Base-by-base conservation (phyloP, 1,284 basidiomycete species). In the Flammula alnicola region DNA sequence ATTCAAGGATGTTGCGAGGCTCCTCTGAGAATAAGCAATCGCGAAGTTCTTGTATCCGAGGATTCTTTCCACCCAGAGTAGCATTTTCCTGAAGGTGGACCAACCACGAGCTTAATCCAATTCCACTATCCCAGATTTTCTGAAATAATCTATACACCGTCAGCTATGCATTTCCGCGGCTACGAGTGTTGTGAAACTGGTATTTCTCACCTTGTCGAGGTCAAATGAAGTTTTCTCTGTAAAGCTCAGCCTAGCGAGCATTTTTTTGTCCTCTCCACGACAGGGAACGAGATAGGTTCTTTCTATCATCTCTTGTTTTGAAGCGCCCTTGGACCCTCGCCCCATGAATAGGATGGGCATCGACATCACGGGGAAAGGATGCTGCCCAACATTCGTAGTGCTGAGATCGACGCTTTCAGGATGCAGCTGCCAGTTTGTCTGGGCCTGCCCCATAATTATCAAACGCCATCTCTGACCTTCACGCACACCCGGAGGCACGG, bases 81-180 rank as follows among this genome's bases (percentile, higher is more conserved):
- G 23, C 39, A 23, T 63, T 47, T 75, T 66, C 56, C 22, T 52
- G 52, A 27, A 54, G 51, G 6, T 66, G 66, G 11, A 76, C 69
- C 12, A 93, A 71, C 89, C 90, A 93, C 0, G 88, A 81, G 47
- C 85, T 83, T 17, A 93, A 70, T 1, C 88, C 91, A 39, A 93
- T 77, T 1, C 91, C 92, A 47, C 91, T 94, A 66, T 95, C 93
- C 93, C 92, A 94, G 44, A 94, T 80, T 91, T 94, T 95, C 92
- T 94, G 71, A 26, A 47, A 55, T 47, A 43, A 47, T 53, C 58
- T 65, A 63, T 56, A 64, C 50, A 57, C 54, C 58, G 55, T 64
- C 52, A 63, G 54, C 56, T 31, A 53, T 40, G 35, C 11, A 19
- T 10, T 39, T 53, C 57, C 36, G 23, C n/a, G n/a, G 17, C 16